phyloP scores from a whole-genome alignment of 257 asterid species.

The Linderniella brevidens region DNA sequence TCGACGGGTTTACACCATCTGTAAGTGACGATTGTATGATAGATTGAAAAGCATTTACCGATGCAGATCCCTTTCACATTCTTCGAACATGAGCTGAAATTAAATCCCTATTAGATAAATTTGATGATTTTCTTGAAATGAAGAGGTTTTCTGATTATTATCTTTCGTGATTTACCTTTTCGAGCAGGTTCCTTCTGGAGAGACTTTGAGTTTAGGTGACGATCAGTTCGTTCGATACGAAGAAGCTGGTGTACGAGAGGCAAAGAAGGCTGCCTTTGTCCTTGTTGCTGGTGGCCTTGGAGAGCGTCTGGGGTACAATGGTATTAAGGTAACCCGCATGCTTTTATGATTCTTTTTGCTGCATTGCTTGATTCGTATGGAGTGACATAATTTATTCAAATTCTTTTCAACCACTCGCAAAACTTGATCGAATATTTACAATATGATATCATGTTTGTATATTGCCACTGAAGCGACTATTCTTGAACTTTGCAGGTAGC shows the following conservation, averaged over 20 bases:
- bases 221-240: constrained; percentile 48
- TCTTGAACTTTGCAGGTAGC: constrained; percentile 95
- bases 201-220: constrained; percentile 60
- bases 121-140: not conserved
- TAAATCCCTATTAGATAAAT: not conserved
- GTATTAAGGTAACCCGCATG: constrained; percentile 54
- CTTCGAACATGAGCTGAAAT: not conserved
- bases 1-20: constrained; percentile 88
- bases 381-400: not conserved
- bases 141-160: constrained; percentile 2
- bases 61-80: constrained; percentile 1
- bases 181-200: constrained; percentile 90
- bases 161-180: not conserved
- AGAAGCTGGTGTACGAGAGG: constrained; percentile 75
- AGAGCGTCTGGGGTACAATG: constrained; percentile 97
- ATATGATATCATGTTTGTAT: too few species aligned
- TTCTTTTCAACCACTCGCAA: not conserved
- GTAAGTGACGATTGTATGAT: constrained; percentile 26
- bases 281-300: constrained; percentile 99
- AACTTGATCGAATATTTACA: constrained; percentile 14
- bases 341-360: not conserved
- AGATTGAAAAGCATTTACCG: not conserved
- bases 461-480: too few species aligned
- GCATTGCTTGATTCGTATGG: not conserved
- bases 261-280: constrained; percentile 81